Evolutionary conservation across 306 rosid species (phyloP).

Genomic region (peach (Prunus persica)): DNA sequence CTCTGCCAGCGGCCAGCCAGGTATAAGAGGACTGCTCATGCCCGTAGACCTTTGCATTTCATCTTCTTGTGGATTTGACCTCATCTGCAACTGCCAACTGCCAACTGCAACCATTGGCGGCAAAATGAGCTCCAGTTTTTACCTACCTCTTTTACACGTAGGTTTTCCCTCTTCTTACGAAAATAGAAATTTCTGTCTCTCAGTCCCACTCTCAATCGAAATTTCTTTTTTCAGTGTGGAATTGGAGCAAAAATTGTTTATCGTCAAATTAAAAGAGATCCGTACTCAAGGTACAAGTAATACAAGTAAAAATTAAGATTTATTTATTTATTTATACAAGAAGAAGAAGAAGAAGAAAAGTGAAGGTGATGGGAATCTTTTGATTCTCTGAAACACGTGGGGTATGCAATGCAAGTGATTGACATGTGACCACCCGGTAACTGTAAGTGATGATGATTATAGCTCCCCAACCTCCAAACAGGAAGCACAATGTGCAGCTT

Average conservation of each 20-base stretch:
- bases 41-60: too few species aligned
- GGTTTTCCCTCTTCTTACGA: background rate
- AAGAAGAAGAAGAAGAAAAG: too few species aligned
- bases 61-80: too few species aligned
- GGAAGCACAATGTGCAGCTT: background rate
- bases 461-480: conserved; percentile 19
- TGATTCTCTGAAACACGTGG: background rate
- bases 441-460: conserved; percentile 12
- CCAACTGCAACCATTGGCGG: background rate
- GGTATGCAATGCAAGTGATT: background rate
- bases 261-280: too few species aligned
- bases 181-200: background rate
- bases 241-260: too few species aligned
- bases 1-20: too few species aligned
- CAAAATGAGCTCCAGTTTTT: background rate
- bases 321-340: too few species aligned
- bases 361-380: background rate
- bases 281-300: too few species aligned
- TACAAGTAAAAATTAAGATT: too few species aligned
- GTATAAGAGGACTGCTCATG: too few species aligned
- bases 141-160: background rate
- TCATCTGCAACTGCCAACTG: background rate
- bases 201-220: background rate
- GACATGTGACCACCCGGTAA: conserved; percentile 5
- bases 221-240: too few species aligned